Evolutionary conservation across 139 green algal genomes (phyloP).

Genomic region (Chlamydomonas sp.): DNA sequence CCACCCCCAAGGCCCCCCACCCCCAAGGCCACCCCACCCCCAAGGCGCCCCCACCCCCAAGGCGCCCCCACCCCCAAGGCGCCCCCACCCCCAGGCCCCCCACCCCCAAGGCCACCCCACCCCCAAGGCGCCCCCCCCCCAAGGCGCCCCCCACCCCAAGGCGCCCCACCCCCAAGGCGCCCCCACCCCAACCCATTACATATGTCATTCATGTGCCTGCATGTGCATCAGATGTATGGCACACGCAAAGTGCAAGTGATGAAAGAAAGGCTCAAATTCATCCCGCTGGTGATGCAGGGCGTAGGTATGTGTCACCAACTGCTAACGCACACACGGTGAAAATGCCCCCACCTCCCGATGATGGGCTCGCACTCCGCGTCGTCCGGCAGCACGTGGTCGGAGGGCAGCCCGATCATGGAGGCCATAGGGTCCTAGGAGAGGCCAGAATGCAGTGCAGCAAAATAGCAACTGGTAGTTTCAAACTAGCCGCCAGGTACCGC

Average conservation of each 20-base stretch:
- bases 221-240: too few species aligned
- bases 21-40: slow-evolving; percentile 24
- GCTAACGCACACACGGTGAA: background rate
- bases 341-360: slow-evolving; percentile 12
- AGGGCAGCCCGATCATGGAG: slow-evolving; percentile 84
- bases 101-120: slow-evolving; percentile 53
- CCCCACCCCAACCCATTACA: background rate
- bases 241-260: too few species aligned
- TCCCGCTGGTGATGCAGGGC: background rate
- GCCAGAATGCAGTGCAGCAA: background rate
- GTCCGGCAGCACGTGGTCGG: slow-evolving; percentile 87
- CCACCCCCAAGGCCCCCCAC: slow-evolving; percentile 50
- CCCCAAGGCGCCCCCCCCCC: too few species aligned
- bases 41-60: too few species aligned
- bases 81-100: slow-evolving; percentile 31
- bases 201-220: background rate
- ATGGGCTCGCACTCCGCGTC: slow-evolving; percentile 54
- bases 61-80: slow-evolving; percentile 53
- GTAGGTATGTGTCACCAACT: background rate
- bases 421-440: slow-evolving; percentile 59
- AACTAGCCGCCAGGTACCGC: too few species aligned
- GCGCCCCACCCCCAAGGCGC: slow-evolving; percentile 9
- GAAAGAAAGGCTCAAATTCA: too few species aligned
- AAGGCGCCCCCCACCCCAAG: too few species aligned
- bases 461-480: background rate